Evolutionary conservation across 192 early-diverging fungal species (phyloP), one percentile per base, ranked within the genome.

Genomic region (Thamnidium elegans): DNA sequence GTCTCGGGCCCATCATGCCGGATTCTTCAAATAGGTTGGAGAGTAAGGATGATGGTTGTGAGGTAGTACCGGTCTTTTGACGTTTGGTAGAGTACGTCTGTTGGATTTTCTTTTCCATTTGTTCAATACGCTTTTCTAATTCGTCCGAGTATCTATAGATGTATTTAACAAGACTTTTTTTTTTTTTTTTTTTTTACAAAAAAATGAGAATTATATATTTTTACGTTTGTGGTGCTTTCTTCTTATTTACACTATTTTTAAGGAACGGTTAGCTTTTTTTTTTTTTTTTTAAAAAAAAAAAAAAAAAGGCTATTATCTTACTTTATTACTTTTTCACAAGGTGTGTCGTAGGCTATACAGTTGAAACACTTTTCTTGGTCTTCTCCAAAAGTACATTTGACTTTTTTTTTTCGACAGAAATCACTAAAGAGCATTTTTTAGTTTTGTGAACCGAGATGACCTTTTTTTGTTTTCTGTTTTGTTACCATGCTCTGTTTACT

Each of bases 11-110:
- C 2, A 21, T 36, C 0, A 43, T 52, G 20, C 42, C 60, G 14
- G 42, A 62, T 48, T 50, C 43, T 11, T 62, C 55, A 50, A 50
- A 62, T 23, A 50, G 11, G 15, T 46, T 62, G 20, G 60, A 46
- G 5, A 32, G 7, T 19, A 62, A 31, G 17, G 8, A 34, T 7
- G 60, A 26, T n/a, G n/a, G n/a, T n/a, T n/a, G n/a, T n/a, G n/a
- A n/a, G n/a, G n/a, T n/a, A n/a, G n/a, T n/a, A 5, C 32, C 8
- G 7, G 15, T 56, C 32, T 34, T 26, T 26, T 1, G 26, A 3
- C 26, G 26, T 26, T 26, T 26, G 26, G 26, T 26, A 26, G 26
- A 26, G 26, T 26, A 26, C 3, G 26, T 26, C 1, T 26, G 3
- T 26, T 26, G 26, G 26, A 56, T 56, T 7, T 19, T 34, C 3